Percentiles rank a stretch among this genome's conserved stretches.
Conservation (phyloP, 2,329 filamentous ascomycete genomes). For the Fusarium sulawesiense region DNA sequence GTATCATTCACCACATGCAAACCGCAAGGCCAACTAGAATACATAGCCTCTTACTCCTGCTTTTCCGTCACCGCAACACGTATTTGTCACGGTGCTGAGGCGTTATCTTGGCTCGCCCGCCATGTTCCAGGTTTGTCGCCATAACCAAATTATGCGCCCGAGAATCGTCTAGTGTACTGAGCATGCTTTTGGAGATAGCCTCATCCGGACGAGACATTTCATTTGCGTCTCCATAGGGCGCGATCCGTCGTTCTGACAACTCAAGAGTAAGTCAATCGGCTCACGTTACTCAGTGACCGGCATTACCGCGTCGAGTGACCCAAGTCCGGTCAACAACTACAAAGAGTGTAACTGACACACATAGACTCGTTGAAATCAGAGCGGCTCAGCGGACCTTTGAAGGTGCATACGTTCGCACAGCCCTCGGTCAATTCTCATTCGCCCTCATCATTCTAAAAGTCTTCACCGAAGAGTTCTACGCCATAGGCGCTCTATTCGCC, state of each 20-base stretch:
- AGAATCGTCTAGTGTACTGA: slow-evolving; percentile 22
- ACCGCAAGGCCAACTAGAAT: background rate
- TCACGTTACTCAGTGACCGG: background rate
- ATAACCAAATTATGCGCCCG: background rate
- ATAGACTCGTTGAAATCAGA: slow-evolving; percentile 87
- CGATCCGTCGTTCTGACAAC: slow-evolving; percentile 84
- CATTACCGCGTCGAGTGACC: background rate
- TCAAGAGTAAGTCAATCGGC: slow-evolving; percentile 68
- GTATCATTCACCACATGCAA: background rate
- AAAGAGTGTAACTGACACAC: background rate
- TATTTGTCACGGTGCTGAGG: background rate
- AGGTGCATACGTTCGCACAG: slow-evolving; percentile 94
- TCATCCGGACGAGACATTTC: slow-evolving; percentile 79
- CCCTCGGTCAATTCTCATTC: slow-evolving; percentile 94
- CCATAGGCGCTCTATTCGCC: slow-evolving; percentile 94
- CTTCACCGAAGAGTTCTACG: slow-evolving; percentile 96
- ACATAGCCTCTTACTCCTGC: too few relatives aligned
- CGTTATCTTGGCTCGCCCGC: background rate
- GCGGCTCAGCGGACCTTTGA: slow-evolving; percentile 97
- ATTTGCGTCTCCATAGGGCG: slow-evolving; percentile 83
- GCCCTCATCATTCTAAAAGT: slow-evolving; percentile 90
- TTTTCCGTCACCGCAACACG: background rate
- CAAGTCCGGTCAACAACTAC: background rate
- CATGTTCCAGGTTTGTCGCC: slow-evolving; percentile 46
- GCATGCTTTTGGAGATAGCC: slow-evolving; percentile 54